phyloP scores from a whole-genome alignment of 208 protist species.

The Vickermania ingenoplastis region DNA sequence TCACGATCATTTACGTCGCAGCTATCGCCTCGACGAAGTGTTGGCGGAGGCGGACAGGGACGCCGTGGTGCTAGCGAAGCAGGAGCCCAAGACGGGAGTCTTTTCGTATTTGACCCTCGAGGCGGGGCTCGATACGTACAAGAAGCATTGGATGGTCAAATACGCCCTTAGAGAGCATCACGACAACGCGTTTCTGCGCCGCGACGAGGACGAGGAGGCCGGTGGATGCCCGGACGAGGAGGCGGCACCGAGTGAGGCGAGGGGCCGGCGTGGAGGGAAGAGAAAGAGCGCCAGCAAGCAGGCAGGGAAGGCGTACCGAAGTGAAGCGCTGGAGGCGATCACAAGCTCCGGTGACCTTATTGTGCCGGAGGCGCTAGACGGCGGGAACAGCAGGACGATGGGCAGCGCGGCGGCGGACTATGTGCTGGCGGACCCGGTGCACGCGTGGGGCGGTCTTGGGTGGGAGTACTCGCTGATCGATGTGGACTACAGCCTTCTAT shows the following conservation, averaged over 20 bases:
- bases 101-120: conserved; percentile 60
- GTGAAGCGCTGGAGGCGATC: conserved; percentile 19
- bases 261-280: too few species aligned
- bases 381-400: too few species aligned
- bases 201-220: neutral
- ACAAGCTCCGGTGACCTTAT: conserved; percentile 12
- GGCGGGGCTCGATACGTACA: conserved; percentile 20
- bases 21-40: conserved; percentile 70
- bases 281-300: neutral
- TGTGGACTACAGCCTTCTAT: conserved; percentile 35
- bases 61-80: conserved; percentile 39
- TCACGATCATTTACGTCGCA: conserved; percentile 43
- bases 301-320: neutral
- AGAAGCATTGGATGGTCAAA: conserved; percentile 21
- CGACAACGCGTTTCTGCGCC: too few species aligned
- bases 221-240: neutral
- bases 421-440: neutral
- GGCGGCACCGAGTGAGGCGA: too few species aligned
- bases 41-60: conserved; percentile 16
- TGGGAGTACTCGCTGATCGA: conserved; percentile 22
- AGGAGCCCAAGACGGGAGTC: conserved; percentile 47
- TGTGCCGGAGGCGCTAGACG: neutral
- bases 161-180: conserved; percentile 15
- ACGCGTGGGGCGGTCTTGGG: conserved; percentile 13
- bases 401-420: neutral